Percentiles rank a stretch among this genome's conserved stretches.
phyloP scores from a whole-genome alignment of 2,329 filamentous ascomycete genomes.

The Phyllosticta citribraziliensis region DNA sequence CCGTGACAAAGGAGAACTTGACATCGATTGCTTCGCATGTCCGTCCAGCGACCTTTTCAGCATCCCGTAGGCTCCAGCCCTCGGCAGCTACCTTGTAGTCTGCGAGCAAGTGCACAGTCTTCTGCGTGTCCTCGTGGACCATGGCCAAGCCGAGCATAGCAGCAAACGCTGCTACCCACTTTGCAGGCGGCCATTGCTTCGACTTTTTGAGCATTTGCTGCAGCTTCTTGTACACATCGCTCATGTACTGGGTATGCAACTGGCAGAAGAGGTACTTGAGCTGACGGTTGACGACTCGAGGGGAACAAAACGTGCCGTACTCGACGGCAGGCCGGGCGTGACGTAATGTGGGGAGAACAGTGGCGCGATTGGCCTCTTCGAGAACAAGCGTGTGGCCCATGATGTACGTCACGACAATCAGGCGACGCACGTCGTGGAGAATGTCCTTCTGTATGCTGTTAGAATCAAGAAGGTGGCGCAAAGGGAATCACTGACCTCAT shows the following conservation, averaged over 20 bases:
- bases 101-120: slow-evolving; percentile 35
- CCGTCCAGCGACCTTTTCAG: slow-evolving; percentile 25
- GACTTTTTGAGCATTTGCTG: slow-evolving; percentile 37
- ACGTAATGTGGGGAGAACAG: slow-evolving; percentile 20
- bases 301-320: slow-evolving; percentile 28
- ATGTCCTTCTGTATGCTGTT: slow-evolving; percentile 25
- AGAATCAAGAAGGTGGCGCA: background rate
- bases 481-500: slow-evolving; percentile 22
- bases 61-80: slow-evolving; percentile 18
- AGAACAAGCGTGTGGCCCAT: slow-evolving; percentile 40
- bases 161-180: slow-evolving; percentile 38
- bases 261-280: slow-evolving; percentile 41
- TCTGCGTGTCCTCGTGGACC: slow-evolving; percentile 39
- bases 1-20: slow-evolving; percentile 34
- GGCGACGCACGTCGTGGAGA: slow-evolving; percentile 34
- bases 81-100: slow-evolving; percentile 26
- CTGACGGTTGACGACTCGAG: slow-evolving; percentile 39
- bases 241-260: slow-evolving; percentile 33
- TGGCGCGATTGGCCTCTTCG: slow-evolving; percentile 27
- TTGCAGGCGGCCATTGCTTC: slow-evolving; percentile 23
- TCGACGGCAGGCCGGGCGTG: slow-evolving; percentile 24
- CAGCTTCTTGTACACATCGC: slow-evolving; percentile 35
- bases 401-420: slow-evolving; percentile 39
- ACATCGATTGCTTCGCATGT: slow-evolving; percentile 37
- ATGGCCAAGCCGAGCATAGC: slow-evolving; percentile 38